Evolutionary conservation across 371 early-diverging fungal genomes (phyloP), one percentile per base, ranked within the genome.

Genomic region (Batkoa obscura): DNA sequence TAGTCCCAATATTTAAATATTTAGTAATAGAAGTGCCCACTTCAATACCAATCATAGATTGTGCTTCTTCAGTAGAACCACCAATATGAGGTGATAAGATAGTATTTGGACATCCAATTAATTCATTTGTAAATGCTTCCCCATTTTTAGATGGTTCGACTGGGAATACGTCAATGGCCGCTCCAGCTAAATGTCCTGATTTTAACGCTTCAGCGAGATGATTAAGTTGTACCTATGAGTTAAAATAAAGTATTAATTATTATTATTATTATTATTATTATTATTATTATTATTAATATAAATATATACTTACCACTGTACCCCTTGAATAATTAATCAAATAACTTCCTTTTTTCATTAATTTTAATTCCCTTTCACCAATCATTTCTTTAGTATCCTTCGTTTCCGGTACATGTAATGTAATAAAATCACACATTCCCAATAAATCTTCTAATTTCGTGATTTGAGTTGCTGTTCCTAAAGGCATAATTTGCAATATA

Each of bases 31-130:
- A 83, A 34, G 74, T 69, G 2, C 82, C 84, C 0, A 97, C 98
- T 68, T 97, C 98, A 34, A 85, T 59, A 61, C 98, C 98, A 58
- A 97, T 97, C 74, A 89, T 84, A 41, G 78, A 71, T 70, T 97
- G 95, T 30, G 98, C 98, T 67, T 97, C 98, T 64, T 97, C 98
- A 42, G 98, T 97, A n/a, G 92, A 91, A 10, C 98, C 98, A 62
- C 71, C 64, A 69, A 97, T 97, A 64, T 97, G 95, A 34, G 98
- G 98, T 2, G 92, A 88, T 68, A 97, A 66, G 50, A 97, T 80
- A 5, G 89, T 79, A 74, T 97, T 97, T 51, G 86, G 84, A 64
- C 83, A 86, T 13, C 75, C 79, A 31, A 75, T 60, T 38, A 96
- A 69, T 33, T 85, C 82, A 38, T 81, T 80, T 57, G 80, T 78